Percentiles rank a stretch among this genome's conserved stretches.
Evolutionary conservation across 768 basidiomycete genomes (phyloP).

Genomic region (Favolaschia claudopus): DNA sequence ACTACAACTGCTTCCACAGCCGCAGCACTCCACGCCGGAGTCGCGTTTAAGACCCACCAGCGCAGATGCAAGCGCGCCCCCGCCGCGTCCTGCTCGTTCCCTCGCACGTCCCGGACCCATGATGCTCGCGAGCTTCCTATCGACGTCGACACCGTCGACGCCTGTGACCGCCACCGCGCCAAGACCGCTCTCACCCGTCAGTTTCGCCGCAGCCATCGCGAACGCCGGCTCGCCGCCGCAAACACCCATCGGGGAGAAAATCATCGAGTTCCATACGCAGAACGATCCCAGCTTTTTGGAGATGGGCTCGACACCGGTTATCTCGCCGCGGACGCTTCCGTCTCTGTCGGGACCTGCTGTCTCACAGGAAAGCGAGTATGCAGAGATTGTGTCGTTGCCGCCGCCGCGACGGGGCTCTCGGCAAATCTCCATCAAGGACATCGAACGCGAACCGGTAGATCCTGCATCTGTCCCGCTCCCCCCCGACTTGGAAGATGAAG

Average conservation of each 20-base stretch:
- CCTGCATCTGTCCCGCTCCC: slow-evolving; percentile 8
- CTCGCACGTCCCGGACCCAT: slow-evolving; percentile 4
- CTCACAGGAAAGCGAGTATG: slow-evolving; percentile 28
- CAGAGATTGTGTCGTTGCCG: slow-evolving; percentile 59
- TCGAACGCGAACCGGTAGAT: slow-evolving; percentile 32
- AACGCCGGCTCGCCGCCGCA: slow-evolving; percentile 41
- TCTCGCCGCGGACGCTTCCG: slow-evolving; percentile 38
- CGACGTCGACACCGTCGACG: slow-evolving; percentile 36
- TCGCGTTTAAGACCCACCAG: slow-evolving; percentile 24
- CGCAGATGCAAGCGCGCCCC: neutral
- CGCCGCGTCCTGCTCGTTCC: neutral
- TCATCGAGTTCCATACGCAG: slow-evolving; percentile 46
- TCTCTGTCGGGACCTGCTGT: slow-evolving; percentile 33
- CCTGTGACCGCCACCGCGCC: slow-evolving; percentile 33
- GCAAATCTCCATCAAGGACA: slow-evolving; percentile 42
- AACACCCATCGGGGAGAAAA: slow-evolving; percentile 74
- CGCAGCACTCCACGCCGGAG: slow-evolving; percentile 25
- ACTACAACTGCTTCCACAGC: slow-evolving; percentile 33
- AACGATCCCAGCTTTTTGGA: slow-evolving; percentile 72
- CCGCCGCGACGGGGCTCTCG: slow-evolving; percentile 69
- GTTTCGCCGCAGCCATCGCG: slow-evolving; percentile 13
- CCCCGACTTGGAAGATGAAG: slow-evolving; percentile 34
- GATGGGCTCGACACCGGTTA: slow-evolving; percentile 50
- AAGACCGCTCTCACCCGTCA: slow-evolving; percentile 17
- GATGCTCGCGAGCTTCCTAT: slow-evolving; percentile 27